Percentiles rank a stretch among this genome's conserved stretches.
phyloP scores from a whole-genome alignment of 306 rosid species.

The Chamaecrista fasciculata region DNA sequence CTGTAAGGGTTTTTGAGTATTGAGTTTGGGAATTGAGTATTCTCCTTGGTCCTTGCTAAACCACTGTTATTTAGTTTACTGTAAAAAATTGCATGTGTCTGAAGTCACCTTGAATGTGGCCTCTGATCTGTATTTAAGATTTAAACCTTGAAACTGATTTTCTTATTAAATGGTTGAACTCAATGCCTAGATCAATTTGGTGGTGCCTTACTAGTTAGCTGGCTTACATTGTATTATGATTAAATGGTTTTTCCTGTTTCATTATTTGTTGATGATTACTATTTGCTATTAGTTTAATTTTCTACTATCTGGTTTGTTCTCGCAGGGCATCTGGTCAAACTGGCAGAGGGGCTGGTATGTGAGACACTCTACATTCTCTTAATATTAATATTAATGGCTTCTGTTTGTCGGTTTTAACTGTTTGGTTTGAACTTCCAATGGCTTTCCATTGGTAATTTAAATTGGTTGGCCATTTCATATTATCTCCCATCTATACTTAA shows the following conservation, averaged over 20 bases:
- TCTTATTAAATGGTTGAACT: neutral
- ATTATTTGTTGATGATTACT: neutral
- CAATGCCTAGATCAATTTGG: slow-evolving; percentile 6
- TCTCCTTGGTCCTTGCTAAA: slow-evolving; percentile 15
- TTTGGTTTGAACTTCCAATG: slow-evolving; percentile 7
- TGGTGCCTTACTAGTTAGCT: slow-evolving; percentile 1
- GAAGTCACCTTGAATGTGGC: neutral
- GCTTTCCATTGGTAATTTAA: slow-evolving; percentile 17
- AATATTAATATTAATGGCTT: slow-evolving; percentile 21
- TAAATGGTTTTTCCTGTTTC: neutral
- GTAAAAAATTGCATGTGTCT: neutral
- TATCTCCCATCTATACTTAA: neutral
- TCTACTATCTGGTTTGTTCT: slow-evolving; percentile 18
- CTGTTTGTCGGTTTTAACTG: slow-evolving; percentile 1
- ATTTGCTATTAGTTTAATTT: slow-evolving; percentile 14
- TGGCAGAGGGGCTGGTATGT: slow-evolving; percentile 44
- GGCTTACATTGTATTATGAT: slow-evolving; percentile 7
- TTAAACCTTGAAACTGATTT: slow-evolving; percentile 14
- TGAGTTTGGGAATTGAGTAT: neutral
- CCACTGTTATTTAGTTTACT: slow-evolving; percentile 7
- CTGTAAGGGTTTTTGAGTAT: neutral
- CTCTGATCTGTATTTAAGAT: neutral
- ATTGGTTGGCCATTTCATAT: slow-evolving; percentile 9
- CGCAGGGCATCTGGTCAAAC: slow-evolving; percentile 49
- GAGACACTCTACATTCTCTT: slow-evolving; percentile 2